Evolutionary conservation across 208 protist species (phyloP).

Genomic region (Leishmania gerbilli): DNA sequence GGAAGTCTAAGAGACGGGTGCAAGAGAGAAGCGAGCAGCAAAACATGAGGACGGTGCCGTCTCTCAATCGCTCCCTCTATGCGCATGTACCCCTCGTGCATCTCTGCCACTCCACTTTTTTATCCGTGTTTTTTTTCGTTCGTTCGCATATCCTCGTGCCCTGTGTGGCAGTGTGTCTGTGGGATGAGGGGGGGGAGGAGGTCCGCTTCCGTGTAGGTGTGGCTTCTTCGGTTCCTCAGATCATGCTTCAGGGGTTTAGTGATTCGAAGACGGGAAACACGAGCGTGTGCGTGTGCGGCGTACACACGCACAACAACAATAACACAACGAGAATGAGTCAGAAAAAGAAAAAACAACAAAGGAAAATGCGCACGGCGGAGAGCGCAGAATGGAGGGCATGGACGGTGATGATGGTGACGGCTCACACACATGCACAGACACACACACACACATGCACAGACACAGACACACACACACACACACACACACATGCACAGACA

Average conservation of each 20-base stretch:
- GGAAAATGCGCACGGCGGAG: background rate
- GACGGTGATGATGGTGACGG: background rate
- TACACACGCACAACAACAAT: background rate
- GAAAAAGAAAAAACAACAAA: background rate
- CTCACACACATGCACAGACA: background rate
- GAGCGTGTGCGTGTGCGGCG: background rate
- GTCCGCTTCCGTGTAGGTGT: background rate
- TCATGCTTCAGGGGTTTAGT: background rate
- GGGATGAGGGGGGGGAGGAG: background rate
- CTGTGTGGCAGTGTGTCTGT: background rate
- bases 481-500: too few species aligned
- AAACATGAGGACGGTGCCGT: background rate
- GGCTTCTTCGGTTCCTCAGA: background rate
- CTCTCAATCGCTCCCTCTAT: background rate
- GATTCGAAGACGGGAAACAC: background rate
- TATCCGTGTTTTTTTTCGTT: background rate
- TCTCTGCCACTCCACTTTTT: background rate
- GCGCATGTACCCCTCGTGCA: background rate
- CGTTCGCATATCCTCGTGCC: background rate
- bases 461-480: background rate
- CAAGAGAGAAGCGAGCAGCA: background rate
- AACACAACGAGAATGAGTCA: background rate
- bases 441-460: background rate
- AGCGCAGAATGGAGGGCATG: background rate
- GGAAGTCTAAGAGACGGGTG: background rate